Conservation (phyloP, 2,329 filamentous ascomycete species). For the Fusarium liriodendri region DNA sequence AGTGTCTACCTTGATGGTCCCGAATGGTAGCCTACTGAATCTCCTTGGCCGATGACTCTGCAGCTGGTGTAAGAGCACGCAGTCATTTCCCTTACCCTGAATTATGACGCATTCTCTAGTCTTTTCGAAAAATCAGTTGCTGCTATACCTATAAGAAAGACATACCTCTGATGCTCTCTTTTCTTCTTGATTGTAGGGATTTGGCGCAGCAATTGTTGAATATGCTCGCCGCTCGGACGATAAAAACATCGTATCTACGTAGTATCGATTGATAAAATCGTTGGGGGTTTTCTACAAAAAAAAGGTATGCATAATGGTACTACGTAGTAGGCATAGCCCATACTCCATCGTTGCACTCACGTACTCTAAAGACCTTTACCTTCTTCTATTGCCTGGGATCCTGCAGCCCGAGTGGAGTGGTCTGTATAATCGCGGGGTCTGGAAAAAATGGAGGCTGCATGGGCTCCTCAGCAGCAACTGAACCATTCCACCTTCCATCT, state of each 20-base stretch:
- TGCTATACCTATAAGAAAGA: background rate
- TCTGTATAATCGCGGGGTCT: background rate
- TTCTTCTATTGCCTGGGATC: background rate
- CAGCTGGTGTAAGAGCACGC: background rate
- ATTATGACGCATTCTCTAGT: background rate
- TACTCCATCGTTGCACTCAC: background rate
- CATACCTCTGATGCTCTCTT: background rate
- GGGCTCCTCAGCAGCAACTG: background rate
- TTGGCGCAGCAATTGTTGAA: background rate
- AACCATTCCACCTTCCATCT: background rate
- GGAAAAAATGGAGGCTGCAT: background rate
- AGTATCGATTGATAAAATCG: background rate
- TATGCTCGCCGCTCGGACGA: background rate
- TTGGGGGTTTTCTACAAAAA: background rate
- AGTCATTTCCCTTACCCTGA: background rate
- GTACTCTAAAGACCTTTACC: background rate
- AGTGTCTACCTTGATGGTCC: background rate
- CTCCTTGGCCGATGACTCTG: background rate
- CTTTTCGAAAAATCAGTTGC: background rate
- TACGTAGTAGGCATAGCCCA: background rate
- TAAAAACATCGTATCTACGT: background rate
- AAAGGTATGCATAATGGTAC: background rate
- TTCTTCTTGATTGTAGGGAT: background rate
- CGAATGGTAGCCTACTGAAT: background rate
- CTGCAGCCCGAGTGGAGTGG: background rate